A percentile compares a stretch with the other conserved stretches of the same genome.
These are phyloP conservation scores for Solanum aculeatissimum DNA, from an alignment of 305 asterid genomes.

Conservation along the genomic window DNA sequence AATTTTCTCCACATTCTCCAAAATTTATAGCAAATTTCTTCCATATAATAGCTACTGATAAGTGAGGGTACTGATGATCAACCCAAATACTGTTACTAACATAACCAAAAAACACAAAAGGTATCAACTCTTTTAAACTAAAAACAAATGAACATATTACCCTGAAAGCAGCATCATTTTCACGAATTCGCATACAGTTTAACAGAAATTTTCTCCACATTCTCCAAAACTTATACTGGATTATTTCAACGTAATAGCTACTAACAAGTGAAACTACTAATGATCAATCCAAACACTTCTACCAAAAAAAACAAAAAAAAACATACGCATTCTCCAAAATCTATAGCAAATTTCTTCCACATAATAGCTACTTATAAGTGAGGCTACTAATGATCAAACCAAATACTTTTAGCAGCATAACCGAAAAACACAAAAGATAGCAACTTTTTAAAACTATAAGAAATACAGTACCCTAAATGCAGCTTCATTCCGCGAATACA, in stretches of 20 bases:
- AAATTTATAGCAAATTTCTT: neutral
- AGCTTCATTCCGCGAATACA: slow-evolving; percentile 69
- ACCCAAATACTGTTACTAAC: neutral
- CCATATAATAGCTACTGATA: neutral
- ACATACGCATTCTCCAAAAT: neutral
- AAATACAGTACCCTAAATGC: slow-evolving; percentile 30
- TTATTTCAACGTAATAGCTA: neutral
- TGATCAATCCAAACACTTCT: neutral
- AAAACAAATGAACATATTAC: slow-evolving; percentile 13
- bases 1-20: neutral
- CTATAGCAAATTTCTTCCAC: neutral
- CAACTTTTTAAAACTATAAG: neutral
- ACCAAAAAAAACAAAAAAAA: neutral
- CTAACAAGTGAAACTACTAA: neutral
- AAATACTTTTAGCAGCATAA: neutral
- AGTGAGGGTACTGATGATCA: neutral
- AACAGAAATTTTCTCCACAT: neutral
- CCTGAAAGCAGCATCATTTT: slow-evolving; percentile 7
- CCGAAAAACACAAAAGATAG: neutral
- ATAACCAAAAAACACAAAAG: neutral
- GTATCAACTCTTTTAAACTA: neutral
- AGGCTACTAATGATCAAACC: neutral
- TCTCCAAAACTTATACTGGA: neutral
- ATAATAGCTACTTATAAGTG: neutral
- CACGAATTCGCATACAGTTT: too few relatives aligned